Evolutionary conservation across 1,284 basidiomycete species (phyloP).

Genomic region (Exobasidium rhododendri): DNA sequence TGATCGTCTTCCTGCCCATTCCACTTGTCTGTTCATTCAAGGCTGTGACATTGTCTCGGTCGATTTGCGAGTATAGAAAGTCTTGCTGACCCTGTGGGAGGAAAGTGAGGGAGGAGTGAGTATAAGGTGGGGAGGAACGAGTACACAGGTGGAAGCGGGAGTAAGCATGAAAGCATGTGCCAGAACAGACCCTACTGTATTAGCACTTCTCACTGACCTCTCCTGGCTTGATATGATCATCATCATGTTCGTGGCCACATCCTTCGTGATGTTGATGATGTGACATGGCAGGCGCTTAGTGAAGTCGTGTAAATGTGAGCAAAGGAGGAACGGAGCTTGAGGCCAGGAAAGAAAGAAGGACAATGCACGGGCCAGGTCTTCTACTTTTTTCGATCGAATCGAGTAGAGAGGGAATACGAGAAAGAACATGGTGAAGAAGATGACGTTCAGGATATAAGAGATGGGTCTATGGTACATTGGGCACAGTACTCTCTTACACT

Average conservation of each 20-base stretch:
- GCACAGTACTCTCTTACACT: too few species aligned
- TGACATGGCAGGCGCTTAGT: background rate
- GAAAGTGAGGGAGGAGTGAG: background rate
- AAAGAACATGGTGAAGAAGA: background rate
- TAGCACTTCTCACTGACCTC: slow-evolving; percentile 21
- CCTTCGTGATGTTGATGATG: slow-evolving; percentile 31
- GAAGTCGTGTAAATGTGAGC: too few species aligned
- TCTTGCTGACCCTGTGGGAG: slow-evolving; percentile 35
- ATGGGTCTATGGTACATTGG: too few species aligned
- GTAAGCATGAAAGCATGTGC: background rate
- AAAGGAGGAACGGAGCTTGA: too few species aligned
- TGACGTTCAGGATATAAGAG: background rate
- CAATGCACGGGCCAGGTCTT: too few species aligned
- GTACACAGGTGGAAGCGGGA: background rate
- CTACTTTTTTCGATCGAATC: too few species aligned
- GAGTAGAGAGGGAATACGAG: too few species aligned
- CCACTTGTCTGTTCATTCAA: slow-evolving; percentile 39
- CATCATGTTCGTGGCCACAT: slow-evolving; percentile 38
- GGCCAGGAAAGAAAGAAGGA: too few species aligned
- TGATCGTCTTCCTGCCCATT: slow-evolving; percentile 30
- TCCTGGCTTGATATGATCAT: slow-evolving; percentile 42
- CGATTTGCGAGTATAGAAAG: slow-evolving; percentile 33
- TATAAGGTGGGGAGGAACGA: too few species aligned
- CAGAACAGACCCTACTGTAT: background rate
- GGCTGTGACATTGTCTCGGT: slow-evolving; percentile 31